These are phyloP conservation scores for Globisporangium lucens DNA, from an alignment of 352 stramenopile species.

Conservation along the genomic window DNA sequence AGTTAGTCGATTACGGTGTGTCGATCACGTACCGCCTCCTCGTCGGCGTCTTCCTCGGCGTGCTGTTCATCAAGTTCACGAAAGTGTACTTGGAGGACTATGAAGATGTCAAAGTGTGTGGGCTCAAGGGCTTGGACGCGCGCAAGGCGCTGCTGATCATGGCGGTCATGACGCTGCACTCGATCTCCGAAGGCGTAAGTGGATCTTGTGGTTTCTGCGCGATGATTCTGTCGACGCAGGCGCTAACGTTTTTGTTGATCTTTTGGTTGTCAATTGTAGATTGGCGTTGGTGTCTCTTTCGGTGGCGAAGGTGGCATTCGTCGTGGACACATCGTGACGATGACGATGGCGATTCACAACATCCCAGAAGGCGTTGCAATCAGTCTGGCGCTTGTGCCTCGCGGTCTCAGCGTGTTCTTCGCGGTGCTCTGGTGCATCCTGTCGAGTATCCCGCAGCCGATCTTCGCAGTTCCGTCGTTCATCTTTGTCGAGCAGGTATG, in stretches of 20 bases:
- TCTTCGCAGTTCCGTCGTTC: constrained; percentile 98
- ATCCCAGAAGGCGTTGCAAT: constrained; percentile 96
- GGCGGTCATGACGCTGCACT: constrained; percentile 98
- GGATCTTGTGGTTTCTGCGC: not conserved
- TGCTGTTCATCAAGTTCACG: constrained; percentile 96
- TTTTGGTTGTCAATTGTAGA: constrained; percentile 23
- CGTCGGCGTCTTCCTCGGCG: constrained; percentile 88
- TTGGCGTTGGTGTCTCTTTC: constrained; percentile 97
- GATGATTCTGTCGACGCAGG: not conserved
- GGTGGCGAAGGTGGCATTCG: constrained; percentile 91
- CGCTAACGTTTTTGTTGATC: not conserved
- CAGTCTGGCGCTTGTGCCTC: constrained; percentile 93
- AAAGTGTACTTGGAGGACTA: constrained; percentile 94
- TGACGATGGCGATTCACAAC: constrained; percentile 98
- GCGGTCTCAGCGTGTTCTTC: constrained; percentile 88
- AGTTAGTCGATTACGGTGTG: constrained; percentile 65
- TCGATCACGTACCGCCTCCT: constrained; percentile 76
- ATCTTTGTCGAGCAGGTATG: constrained; percentile 75
- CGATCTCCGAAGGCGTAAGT: constrained; percentile 95
- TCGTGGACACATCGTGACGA: constrained; percentile 96
- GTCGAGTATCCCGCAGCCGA: constrained; percentile 91
- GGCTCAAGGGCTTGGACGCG: constrained; percentile 77
- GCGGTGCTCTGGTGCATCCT: constrained; percentile 89
- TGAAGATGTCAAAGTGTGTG: constrained; percentile 92
- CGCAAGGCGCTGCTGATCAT: constrained; percentile 96